phyloP scores from a whole-genome alignment of 768 basidiomycete genomes.

The Krasilnikovozyma curviuscula region DNA sequence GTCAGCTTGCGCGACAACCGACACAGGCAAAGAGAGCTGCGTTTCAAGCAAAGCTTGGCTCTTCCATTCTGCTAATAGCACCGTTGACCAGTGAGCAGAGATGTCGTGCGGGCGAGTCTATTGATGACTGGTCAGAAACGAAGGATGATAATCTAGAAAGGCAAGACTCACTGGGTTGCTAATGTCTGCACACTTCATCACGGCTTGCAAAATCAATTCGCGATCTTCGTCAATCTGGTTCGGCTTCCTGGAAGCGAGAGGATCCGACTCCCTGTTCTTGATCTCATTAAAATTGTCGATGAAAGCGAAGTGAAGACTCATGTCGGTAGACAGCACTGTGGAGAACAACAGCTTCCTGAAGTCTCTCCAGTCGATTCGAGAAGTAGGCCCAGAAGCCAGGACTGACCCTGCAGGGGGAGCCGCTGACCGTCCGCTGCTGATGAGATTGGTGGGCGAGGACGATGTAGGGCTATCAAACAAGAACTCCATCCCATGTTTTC shows the following conservation, averaged over 20 bases:
- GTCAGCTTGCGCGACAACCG: conserved; percentile 37
- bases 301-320: conserved; percentile 73
- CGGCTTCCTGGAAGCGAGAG: neutral
- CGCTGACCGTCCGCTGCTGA: too few relatives aligned
- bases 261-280: conserved; percentile 29
- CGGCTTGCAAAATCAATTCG: conserved; percentile 61
- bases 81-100: conserved; percentile 78
- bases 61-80: conserved; percentile 74
- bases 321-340: conserved; percentile 81
- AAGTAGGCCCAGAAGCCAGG: too few relatives aligned
- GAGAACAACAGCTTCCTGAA: conserved; percentile 60
- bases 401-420: too few relatives aligned
- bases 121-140: neutral
- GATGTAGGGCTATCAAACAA: conserved; percentile 15
- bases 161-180: conserved; percentile 69
- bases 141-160: neutral
- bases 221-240: conserved; percentile 30
- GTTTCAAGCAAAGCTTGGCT: conserved; percentile 73
- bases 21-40: conserved; percentile 49
- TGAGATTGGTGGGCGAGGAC: neutral
- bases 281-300: conserved; percentile 43
- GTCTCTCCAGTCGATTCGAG: conserved; percentile 19
- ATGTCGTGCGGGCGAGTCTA: conserved; percentile 85
- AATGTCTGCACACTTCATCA: conserved; percentile 96
- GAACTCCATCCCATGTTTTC: conserved; percentile 52